phyloP scores from a whole-genome alignment of 1,284 basidiomycete genomes.

The Baeospora myosura region DNA sequence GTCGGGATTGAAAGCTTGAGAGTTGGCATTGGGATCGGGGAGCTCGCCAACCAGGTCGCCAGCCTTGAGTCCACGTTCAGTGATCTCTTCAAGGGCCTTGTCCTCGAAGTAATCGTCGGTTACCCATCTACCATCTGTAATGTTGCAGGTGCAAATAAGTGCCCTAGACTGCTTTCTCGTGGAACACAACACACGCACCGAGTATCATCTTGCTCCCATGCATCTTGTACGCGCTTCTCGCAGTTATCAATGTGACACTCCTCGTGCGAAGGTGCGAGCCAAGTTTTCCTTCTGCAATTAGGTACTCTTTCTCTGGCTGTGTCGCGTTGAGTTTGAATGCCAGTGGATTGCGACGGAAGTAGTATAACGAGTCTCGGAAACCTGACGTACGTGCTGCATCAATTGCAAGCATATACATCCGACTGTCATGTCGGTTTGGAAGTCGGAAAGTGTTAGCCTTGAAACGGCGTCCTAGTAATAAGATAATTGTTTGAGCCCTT shows the following conservation, averaged over 20 bases:
- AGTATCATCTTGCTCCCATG: slow-evolving; percentile 88
- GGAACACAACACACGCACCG: slow-evolving; percentile 36
- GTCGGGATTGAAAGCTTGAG: slow-evolving; percentile 37
- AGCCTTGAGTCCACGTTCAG: slow-evolving; percentile 63
- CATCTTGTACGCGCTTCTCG: slow-evolving; percentile 89
- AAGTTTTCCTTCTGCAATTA: slow-evolving; percentile 84
- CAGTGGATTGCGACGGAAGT: slow-evolving; percentile 86
- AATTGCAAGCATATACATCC: slow-evolving; percentile 92
- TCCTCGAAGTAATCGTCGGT: slow-evolving; percentile 95
- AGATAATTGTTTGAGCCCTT: not conserved
- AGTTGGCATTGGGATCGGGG: slow-evolving; percentile 53
- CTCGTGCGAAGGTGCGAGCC: slow-evolving; percentile 84
- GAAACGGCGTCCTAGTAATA: slow-evolving; percentile 71
- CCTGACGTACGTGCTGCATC: slow-evolving; percentile 94
- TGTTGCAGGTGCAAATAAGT: no score
- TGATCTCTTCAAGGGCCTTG: slow-evolving; percentile 65
- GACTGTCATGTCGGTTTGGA: slow-evolving; percentile 74
- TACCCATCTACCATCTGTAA: slow-evolving; percentile 85
- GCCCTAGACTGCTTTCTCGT: slow-evolving; percentile 1
- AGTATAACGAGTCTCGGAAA: slow-evolving; percentile 94
- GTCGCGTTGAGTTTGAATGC: slow-evolving; percentile 87
- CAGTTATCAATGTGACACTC: slow-evolving; percentile 89
- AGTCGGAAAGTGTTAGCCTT: slow-evolving; percentile 85
- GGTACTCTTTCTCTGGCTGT: slow-evolving; percentile 83
- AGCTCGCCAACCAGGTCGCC: slow-evolving; percentile 75